These are phyloP conservation scores for Fusarium sp. DNA, from an alignment of 2,329 filamentous ascomycete genomes.

Conservation along the genomic window DNA sequence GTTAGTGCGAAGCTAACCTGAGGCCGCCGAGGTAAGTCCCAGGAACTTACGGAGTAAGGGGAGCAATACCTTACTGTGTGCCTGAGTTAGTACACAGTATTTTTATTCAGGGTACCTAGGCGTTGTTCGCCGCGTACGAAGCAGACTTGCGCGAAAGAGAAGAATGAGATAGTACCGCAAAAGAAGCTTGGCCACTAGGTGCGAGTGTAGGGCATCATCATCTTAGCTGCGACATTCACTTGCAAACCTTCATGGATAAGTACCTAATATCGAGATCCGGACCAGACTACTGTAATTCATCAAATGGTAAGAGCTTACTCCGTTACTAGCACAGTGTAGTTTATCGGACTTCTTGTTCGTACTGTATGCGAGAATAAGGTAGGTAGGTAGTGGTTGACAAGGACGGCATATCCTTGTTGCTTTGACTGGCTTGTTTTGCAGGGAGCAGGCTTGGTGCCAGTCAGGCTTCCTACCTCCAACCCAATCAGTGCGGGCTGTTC, in stretches of 20 bases:
- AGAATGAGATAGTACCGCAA: not conserved
- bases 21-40: slow-evolving; percentile 20
- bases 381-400: not conserved
- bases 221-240: not conserved
- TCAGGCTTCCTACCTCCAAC: slow-evolving; percentile 2
- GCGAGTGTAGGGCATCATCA: not conserved
- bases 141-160: not conserved
- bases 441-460: slow-evolving; percentile 8
- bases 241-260: not conserved
- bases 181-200: not conserved
- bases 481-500: slow-evolving; percentile 22
- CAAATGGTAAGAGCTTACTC: not conserved
- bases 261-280: not conserved
- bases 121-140: not conserved
- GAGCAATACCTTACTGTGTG: not conserved
- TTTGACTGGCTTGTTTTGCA: slow-evolving; percentile 30
- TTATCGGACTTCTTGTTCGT: not conserved
- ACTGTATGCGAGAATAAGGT: slow-evolving; percentile 15
- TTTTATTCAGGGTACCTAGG: not conserved
- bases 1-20: slow-evolving; percentile 20
- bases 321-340: not conserved
- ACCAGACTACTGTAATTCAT: not conserved
- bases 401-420: slow-evolving; percentile 10
- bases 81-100: not conserved
- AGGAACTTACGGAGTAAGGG: not conserved